phyloP scores from a whole-genome alignment of 2,329 filamentous ascomycete species.

The Aureobasidium namibiae region DNA sequence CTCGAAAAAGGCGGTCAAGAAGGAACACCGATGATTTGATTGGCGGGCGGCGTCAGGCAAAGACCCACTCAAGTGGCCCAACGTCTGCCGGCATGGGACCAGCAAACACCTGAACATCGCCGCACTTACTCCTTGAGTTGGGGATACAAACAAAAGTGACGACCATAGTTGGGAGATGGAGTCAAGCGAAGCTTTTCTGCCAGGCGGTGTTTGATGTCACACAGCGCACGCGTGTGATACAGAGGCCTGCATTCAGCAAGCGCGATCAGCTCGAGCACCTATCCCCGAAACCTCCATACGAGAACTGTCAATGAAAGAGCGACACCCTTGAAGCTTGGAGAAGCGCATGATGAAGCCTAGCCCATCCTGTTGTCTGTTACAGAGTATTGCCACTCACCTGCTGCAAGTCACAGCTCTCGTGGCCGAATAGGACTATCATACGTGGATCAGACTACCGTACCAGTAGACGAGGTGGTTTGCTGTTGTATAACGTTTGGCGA shows the following conservation, averaged over 20 bases:
- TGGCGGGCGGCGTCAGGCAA: neutral
- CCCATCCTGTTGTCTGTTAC: neutral
- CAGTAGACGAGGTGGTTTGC: neutral
- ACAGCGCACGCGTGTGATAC: neutral
- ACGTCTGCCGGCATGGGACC: neutral
- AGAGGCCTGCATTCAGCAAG: neutral
- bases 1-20: conserved; percentile 7
- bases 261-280: neutral
- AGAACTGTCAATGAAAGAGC: too few species aligned
- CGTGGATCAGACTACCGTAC: neutral
- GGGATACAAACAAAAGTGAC: neutral
- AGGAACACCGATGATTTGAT: neutral
- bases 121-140: neutral
- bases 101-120: neutral
- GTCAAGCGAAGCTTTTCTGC: neutral
- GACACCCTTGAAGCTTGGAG: neutral
- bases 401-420: neutral
- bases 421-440: neutral
- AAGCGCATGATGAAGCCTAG: neutral
- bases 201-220: neutral
- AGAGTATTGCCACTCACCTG: neutral
- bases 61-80: conserved; percentile 5
- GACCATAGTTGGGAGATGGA: neutral
- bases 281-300: neutral
- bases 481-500: neutral